Base-by-base conservation (phyloP, 2,329 filamentous ascomycete species). In the Calonectria pseudoturangicola region DNA sequence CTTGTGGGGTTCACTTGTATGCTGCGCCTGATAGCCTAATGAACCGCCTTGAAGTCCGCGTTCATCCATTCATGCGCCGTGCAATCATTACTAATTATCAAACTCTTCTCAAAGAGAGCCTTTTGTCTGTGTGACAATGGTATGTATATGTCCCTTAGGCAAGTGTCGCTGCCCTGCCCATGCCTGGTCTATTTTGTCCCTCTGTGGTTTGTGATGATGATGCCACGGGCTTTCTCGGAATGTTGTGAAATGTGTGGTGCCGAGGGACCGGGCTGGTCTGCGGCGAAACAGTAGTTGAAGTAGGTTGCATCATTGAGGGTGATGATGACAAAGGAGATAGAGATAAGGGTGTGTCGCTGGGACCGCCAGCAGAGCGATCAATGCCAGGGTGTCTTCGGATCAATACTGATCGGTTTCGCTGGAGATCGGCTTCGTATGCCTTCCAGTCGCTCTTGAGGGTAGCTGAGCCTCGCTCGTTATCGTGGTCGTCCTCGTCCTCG, bases 341-440 rank as follows among this genome's bases (percentile, higher is more conserved):
- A 30, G 60, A 64, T 21, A 60, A 50, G 30, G 60, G 65, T 21
- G 51, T 47, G 28, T 36, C 43, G n/a, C 43, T 43, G 43, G 72
- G 65, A 28, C 45, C 33, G 28, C 67, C 69, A 25, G 62, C 66
- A 1, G 77, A 63, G 28, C 75, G 76, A 28, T 75, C 75, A 10
- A 83, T 60, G 39, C 79, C 78, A 4, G 83, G 82, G 65, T 84
- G 83, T 27, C 67, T 68, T 51, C 76, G 73, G 48, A 82, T 78
- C 8, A 82, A 79, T 6, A 72, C 73, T 3, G 78, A 78, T 51
- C 79, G 76, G 13, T 83, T 81, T 10, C 71, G 76, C 56, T 82
- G 80, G 3, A 82, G 65, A 43, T 79, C 77, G 2, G 85, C 84
- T 74, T 87, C 86, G 74, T 82, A 83, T 30, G 82, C 82, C 73